Conservation (phyloP, 192 early-diverging fungal species). For the Chytriomyces sp. region DNA sequence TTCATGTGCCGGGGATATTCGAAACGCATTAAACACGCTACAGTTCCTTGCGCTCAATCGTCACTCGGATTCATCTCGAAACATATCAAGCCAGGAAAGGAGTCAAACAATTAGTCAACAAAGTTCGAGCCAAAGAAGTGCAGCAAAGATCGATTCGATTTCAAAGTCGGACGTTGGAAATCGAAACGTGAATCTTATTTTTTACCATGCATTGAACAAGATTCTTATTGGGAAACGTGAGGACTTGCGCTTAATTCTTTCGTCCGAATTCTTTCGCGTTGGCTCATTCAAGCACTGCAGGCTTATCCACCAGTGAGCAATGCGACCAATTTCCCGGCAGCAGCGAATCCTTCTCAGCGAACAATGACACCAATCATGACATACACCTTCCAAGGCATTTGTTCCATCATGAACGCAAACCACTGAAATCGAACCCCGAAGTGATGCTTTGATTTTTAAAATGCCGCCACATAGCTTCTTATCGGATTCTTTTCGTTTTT, state of each 20-base stretch:
- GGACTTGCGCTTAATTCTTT: background rate
- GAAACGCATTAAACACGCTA: conserved; percentile 52
- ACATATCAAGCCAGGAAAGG: conserved; percentile 9
- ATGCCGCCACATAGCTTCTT: background rate
- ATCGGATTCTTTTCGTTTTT: conserved; percentile 6
- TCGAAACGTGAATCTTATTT: conserved; percentile 37
- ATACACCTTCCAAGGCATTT: conserved; percentile 33
- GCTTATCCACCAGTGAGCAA: too few species aligned
- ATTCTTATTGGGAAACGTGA: conserved; percentile 49
- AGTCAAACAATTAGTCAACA: background rate
- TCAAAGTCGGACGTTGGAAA: conserved; percentile 34
- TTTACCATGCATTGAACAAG: conserved; percentile 51
- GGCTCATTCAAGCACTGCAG: too few species aligned
- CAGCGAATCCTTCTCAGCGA: too few species aligned
- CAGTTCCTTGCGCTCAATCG: conserved; percentile 41
- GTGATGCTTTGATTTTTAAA: conserved; percentile 33
- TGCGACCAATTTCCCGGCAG: too few species aligned
- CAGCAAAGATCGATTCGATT: background rate
- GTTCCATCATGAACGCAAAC: conserved; percentile 24
- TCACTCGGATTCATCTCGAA: too few species aligned
- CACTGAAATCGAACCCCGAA: conserved; percentile 48
- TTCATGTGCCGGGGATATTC: conserved; percentile 49
- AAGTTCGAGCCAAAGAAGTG: background rate
- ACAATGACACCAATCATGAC: conserved; percentile 2
- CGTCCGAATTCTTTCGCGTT: too few species aligned